Percentiles rank a stretch among this genome's conserved stretches.
These are phyloP conservation scores for Haplographium delicatum DNA, from an alignment of 495 filamentous ascomycete species.

Conservation along the genomic window DNA sequence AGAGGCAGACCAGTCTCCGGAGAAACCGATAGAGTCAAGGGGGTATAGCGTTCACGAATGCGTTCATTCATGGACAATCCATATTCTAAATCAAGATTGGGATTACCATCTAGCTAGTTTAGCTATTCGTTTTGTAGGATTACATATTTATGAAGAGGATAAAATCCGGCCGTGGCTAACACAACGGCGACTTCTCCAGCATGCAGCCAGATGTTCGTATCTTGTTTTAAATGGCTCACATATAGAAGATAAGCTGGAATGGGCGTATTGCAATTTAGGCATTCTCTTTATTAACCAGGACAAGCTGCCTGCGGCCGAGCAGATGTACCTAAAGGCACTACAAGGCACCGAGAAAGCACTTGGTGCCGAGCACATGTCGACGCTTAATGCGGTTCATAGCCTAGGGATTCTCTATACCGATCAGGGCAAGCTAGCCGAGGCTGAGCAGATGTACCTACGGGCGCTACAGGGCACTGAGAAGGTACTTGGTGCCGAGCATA, in stretches of 20 bases:
- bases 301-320: too few relatives aligned
- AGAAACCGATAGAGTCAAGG: slow-evolving; percentile 20
- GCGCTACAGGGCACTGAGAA: too few relatives aligned
- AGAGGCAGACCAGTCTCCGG: slow-evolving; percentile 16
- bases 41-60: slow-evolving; percentile 34
- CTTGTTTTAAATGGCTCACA: neutral
- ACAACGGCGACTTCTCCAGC: too few relatives aligned
- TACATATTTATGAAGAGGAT: slow-evolving; percentile 16
- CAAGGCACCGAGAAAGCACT: too few relatives aligned
- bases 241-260: slow-evolving; percentile 25
- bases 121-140: slow-evolving; percentile 2
- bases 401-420: too few relatives aligned
- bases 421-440: too few relatives aligned
- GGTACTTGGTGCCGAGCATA: too few relatives aligned
- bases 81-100: slow-evolving; percentile 28
- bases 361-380: too few relatives aligned
- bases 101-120: slow-evolving; percentile 15
- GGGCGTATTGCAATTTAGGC: slow-evolving; percentile 21
- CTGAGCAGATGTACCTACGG: too few relatives aligned
- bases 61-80: slow-evolving; percentile 33
- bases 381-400: too few relatives aligned
- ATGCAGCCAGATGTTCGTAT: slow-evolving; percentile 25
- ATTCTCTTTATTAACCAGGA: too few relatives aligned
- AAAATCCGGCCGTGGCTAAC: slow-evolving; percentile 20
- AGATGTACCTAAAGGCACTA: too few relatives aligned